Conservation (phyloP, 768 basidiomycete genomes). For the Cyclocybe cylindracea region DNA sequence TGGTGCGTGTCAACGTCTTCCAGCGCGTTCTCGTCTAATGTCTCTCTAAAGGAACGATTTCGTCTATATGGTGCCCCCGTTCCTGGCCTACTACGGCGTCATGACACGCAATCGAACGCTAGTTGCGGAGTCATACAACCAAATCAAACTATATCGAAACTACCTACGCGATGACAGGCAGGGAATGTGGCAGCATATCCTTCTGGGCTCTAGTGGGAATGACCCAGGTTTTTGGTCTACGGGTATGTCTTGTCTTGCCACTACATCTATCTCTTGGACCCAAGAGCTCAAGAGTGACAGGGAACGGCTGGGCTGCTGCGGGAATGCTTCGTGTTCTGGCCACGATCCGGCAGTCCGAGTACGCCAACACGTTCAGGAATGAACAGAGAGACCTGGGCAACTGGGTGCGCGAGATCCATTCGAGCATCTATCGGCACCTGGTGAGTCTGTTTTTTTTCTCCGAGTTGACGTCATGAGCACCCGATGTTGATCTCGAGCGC, state of each 20-base stretch:
- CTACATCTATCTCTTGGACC: not conserved
- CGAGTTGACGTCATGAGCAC: not conserved
- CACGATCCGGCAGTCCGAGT: slow-evolving; percentile 68
- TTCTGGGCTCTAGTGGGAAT: slow-evolving; percentile 49
- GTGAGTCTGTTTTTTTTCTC: slow-evolving; percentile 37
- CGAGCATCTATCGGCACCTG: slow-evolving; percentile 63
- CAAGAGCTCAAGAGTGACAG: slow-evolving; percentile 33
- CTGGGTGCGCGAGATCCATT: slow-evolving; percentile 76
- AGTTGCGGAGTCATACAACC: slow-evolving; percentile 65
- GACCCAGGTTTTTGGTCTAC: slow-evolving; percentile 84
- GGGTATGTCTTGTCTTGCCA: slow-evolving; percentile 38
- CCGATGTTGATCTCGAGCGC: slow-evolving; percentile 1
- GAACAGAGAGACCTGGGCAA: slow-evolving; percentile 58
- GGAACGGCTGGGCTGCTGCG: slow-evolving; percentile 88
- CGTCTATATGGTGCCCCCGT: slow-evolving; percentile 86
- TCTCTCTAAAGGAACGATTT: slow-evolving; percentile 63
- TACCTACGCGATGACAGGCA: slow-evolving; percentile 56
- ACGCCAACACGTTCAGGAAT: slow-evolving; percentile 42
- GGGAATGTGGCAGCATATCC: slow-evolving; percentile 78
- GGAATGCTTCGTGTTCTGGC: slow-evolving; percentile 84
- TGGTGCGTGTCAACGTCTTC: slow-evolving; percentile 45
- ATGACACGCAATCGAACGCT: slow-evolving; percentile 56
- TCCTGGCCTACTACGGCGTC: slow-evolving; percentile 83
- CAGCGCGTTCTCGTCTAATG: not conserved
- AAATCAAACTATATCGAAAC: slow-evolving; percentile 70